A percentile compares a stretch with the other conserved stretches of the same genome.
Conservation (phyloP, 1,284 basidiomycete species). For the Ceratorhiza oryzae-sativae region DNA sequence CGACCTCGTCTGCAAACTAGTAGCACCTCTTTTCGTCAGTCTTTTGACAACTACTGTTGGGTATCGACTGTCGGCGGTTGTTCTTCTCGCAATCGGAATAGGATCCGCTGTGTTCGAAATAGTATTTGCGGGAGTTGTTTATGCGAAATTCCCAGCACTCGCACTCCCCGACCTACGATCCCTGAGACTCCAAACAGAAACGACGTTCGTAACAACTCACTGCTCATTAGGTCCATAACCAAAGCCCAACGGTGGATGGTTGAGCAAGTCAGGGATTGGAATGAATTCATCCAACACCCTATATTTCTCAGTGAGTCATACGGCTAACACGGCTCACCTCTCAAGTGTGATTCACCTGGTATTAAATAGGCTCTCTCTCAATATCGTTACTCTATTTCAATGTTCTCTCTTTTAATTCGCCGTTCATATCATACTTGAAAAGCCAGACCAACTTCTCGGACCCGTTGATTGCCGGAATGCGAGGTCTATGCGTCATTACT, state of each 20-base stretch:
- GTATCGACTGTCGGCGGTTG: slow-evolving; percentile 49
- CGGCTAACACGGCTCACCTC: neutral
- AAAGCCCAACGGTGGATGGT: neutral
- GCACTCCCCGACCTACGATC: slow-evolving; percentile 3
- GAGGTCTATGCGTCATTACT: slow-evolving; percentile 57
- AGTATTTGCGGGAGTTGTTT: slow-evolving; percentile 51
- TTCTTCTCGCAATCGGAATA: slow-evolving; percentile 50
- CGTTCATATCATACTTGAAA: slow-evolving; percentile 56
- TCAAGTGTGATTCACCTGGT: neutral
- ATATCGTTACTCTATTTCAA: slow-evolving; percentile 61
- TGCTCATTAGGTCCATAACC: neutral
- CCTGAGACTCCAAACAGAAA: neutral
- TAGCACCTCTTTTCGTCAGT: slow-evolving; percentile 63
- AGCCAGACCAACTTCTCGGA: slow-evolving; percentile 56
- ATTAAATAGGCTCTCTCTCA: slow-evolving; percentile 51
- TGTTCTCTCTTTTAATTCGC: slow-evolving; percentile 49
- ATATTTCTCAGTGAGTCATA: slow-evolving; percentile 52
- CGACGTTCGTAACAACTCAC: neutral
- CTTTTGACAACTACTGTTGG: slow-evolving; percentile 55
- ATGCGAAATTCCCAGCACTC: slow-evolving; percentile 50
- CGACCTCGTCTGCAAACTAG: slow-evolving; percentile 62
- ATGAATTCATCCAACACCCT: slow-evolving; percentile 55
- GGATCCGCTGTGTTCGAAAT: slow-evolving; percentile 52
- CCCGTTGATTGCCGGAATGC: slow-evolving; percentile 63
- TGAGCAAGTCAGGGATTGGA: slow-evolving; percentile 52